Evolutionary conservation across 1,139 yeast species (phyloP).

Genomic region (Lipomyces yarrowii): DNA sequence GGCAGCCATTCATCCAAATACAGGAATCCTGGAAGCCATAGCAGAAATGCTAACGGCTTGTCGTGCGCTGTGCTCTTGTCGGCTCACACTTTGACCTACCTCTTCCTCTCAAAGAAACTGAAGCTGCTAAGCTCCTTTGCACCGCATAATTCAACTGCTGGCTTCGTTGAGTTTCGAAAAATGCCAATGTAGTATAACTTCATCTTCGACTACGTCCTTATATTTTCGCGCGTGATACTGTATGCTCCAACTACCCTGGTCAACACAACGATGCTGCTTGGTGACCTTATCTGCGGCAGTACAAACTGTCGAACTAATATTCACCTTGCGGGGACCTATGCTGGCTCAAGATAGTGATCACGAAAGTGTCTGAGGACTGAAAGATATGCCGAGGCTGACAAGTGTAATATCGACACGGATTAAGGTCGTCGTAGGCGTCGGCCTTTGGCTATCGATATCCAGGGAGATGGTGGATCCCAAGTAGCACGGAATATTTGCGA

Average conservation of each 20-base stretch:
- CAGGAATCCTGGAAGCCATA: neutral
- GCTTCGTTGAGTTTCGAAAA: constrained; percentile 64
- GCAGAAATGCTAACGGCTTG: neutral
- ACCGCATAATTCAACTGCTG: constrained; percentile 70
- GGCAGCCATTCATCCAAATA: neutral
- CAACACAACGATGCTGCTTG: neutral
- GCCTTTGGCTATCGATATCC: neutral
- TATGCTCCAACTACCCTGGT: neutral
- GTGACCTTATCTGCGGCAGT: neutral
- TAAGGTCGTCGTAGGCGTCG: neutral
- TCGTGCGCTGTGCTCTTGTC: no score
- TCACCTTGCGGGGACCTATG: neutral
- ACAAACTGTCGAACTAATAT: neutral
- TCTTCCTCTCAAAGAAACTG: constrained; percentile 80
- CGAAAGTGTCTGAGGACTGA: neutral
- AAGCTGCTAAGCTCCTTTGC: constrained; percentile 84
- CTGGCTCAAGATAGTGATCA: neutral
- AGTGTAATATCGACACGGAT: neutral
- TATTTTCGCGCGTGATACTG: neutral
- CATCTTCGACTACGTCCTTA: constrained; percentile 50
- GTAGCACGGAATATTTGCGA: neutral
- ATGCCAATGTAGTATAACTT: constrained; percentile 89
- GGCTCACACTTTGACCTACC: constrained; percentile 40
- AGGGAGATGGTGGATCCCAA: neutral
- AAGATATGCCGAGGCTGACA: neutral